phyloP scores from a whole-genome alignment of 2,329 filamentous ascomycete species.

The Teratosphaeria epicoccoides region DNA sequence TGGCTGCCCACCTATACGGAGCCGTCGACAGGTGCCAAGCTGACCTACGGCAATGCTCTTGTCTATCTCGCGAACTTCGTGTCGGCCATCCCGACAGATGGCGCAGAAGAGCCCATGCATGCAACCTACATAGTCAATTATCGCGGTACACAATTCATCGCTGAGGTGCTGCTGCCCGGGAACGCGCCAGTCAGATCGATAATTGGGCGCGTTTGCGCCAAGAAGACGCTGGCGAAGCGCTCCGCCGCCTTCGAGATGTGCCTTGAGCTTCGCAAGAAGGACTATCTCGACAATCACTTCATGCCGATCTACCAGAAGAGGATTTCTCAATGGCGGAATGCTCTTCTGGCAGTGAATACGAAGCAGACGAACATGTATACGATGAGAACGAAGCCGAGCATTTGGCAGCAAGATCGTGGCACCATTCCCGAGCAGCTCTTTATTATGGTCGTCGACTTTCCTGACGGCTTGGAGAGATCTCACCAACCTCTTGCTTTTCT shows the following conservation, averaged over 20 bases:
- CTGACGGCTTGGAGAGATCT: constrained; percentile 45
- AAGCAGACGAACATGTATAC: constrained; percentile 64
- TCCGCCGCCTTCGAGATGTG: constrained; percentile 83
- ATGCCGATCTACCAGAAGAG: constrained; percentile 61
- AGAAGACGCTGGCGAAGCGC: constrained; percentile 71
- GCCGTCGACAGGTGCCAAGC: constrained; percentile 57
- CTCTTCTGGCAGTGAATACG: constrained; percentile 66
- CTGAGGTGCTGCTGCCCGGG: constrained; percentile 69
- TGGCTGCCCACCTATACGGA: constrained; percentile 46
- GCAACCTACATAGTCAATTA: constrained; percentile 52
- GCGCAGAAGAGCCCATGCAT: constrained; percentile 34
- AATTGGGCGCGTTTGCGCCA: constrained; percentile 52
- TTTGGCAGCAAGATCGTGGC: constrained; percentile 51
- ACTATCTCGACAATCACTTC: constrained; percentile 62
- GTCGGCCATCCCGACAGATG: constrained; percentile 51
- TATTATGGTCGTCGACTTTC: constrained; percentile 52
- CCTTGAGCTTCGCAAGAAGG: constrained; percentile 52
- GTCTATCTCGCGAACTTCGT: constrained; percentile 63
- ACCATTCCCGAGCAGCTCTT: constrained; percentile 45
- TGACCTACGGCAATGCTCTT: constrained; percentile 68
- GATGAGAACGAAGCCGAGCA: constrained; percentile 66
- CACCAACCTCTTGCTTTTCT: constrained; percentile 60
- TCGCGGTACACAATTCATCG: constrained; percentile 52
- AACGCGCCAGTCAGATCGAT: constrained; percentile 59
- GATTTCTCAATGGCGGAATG: constrained; percentile 77